Evolutionary conservation across 192 early-diverging fungal species (phyloP).

Genomic region (Kappamyces sp.): DNA sequence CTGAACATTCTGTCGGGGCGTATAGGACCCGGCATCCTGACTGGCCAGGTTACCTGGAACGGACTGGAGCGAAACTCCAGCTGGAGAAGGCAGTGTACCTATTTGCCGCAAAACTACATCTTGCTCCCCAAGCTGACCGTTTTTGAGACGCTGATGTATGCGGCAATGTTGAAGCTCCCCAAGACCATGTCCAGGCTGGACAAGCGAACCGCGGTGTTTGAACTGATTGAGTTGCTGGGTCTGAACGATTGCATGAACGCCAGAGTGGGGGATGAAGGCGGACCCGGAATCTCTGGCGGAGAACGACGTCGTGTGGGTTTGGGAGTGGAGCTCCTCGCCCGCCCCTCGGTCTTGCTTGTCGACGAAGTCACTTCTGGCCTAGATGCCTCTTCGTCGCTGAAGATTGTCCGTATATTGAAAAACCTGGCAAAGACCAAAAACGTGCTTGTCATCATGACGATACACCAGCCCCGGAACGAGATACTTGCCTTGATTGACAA

Average conservation of each 20-base stretch:
- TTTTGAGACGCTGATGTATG: constrained; percentile 34
- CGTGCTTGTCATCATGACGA: constrained; percentile 57
- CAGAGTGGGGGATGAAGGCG: constrained; percentile 61
- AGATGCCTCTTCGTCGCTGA: constrained; percentile 61
- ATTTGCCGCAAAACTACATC: constrained; percentile 23
- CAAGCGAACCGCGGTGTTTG: constrained; percentile 6
- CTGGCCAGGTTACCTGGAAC: background rate
- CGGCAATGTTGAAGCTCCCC: constrained; percentile 36
- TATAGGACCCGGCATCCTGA: constrained; percentile 1
- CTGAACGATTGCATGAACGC: too few species aligned
- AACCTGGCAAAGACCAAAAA: constrained; percentile 40
- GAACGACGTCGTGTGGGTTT: constrained; percentile 84
- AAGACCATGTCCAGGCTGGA: constrained; percentile 18
- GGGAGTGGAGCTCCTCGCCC: constrained; percentile 75
- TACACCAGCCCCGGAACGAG: constrained; percentile 82
- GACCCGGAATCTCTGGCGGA: constrained; percentile 74
- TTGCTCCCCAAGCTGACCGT: constrained; percentile 34
- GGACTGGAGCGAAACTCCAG: background rate
- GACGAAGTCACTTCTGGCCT: constrained; percentile 77
- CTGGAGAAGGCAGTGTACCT: background rate
- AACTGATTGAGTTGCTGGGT: too few species aligned
- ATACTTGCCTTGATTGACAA: constrained; percentile 77
- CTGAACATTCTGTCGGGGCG: constrained; percentile 3
- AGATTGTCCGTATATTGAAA: constrained; percentile 67
- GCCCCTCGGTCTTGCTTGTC: constrained; percentile 76